Evolutionary conservation across 768 basidiomycete species (phyloP), one percentile per base, ranked within the genome.

Genomic region (Cystofilobasidium macerans): DNA sequence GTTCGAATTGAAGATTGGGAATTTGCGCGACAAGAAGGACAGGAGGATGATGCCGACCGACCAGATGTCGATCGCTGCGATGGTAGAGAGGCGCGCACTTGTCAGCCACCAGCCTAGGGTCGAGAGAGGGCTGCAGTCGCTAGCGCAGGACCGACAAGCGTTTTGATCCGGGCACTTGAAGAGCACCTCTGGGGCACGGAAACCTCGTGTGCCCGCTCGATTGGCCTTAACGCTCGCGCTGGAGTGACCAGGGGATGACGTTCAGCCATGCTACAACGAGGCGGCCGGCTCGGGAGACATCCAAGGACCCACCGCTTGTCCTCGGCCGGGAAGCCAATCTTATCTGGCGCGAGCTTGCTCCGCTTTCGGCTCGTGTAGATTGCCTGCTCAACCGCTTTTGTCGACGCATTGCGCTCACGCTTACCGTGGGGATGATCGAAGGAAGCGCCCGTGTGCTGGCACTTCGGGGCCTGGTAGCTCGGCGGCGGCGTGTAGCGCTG

Each of bases 121-220:
- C n/a, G n/a, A n/a, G n/a, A n/a, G n/a, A 28, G 14, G 48, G 38
- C 6, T 22, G 30, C 8, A 3, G 11, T 32, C 43, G n/a, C 33
- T n/a, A 45, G 32, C n/a, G n/a, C n/a, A 65, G 18, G 26, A 77
- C 84, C 69, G 70, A 93, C 94, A 89, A 69, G 89, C 90, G 12
- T 85, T 86, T 77, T 99, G 95, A 71, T 90, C 87, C 4, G 84
- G 84, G 71, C 95, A 99, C 75, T 98, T 99, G 45, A 99, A 75
- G 42, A 99, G 76, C 2, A 99, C 94, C 72, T 99, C 95, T 0
- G 95, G 95, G 1, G 95, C 92, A 65, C 95, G 84, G 75, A 99
- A 99, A 0, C 95, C 95, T 71, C 95, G 79, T 16, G 95, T 99
- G 4, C 95, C 95, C 1, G 95, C 95, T 57, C 95, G 84, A 73